Base-by-base conservation (phyloP, 306 rosid species). In the Prunus mume region DNA sequence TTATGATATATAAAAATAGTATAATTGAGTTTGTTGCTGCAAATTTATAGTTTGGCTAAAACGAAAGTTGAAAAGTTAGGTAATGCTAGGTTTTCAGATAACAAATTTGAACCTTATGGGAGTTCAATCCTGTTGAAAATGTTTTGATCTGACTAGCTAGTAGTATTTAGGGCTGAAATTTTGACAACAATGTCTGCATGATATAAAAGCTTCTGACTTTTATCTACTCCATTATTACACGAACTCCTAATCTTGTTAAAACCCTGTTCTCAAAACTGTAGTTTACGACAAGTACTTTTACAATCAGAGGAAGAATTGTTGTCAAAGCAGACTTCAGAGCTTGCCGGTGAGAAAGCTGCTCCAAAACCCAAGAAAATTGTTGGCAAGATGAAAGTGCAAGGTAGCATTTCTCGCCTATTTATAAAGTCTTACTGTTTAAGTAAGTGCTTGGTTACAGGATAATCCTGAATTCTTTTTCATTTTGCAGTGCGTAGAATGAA, bases 361-460 rank as follows among this genome's bases (percentile, higher is more conserved):
- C 87, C 94, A 58, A 96, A 91, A 82, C 97, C 92, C 14, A 96
- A 91, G 82, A 96, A 91, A 78, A 87, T 87, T 61, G 82, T 89
- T 85, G 98, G 98, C 81, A 96, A 93, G 89, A 91, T 96, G 93
- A 96, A 88, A 83, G 97, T 96, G 85, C 99, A 96, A 91, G 99
- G 99, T 96, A 88, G 56, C 50, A 75, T 82, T 69, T 47, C 19
- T 73, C 68, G 64, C 46, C 75, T 65, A 28, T 27, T 77, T 73
- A 76, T 62, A 58, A 68, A 34, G 46, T 74, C 50, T 62, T 54
- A 57, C 68, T 65, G 20, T 71, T 84, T 49, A 75, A 70, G 74
- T 49, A 73, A 72, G 74, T 63, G 68, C 45, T 78, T 73, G 30
- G 46, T 32, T 46, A 67, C 12, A 30, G n/a, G 66, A 67, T 65